phyloP scores from a whole-genome alignment of 345 rosid genomes.

The Hibiscus mutabilis region DNA sequence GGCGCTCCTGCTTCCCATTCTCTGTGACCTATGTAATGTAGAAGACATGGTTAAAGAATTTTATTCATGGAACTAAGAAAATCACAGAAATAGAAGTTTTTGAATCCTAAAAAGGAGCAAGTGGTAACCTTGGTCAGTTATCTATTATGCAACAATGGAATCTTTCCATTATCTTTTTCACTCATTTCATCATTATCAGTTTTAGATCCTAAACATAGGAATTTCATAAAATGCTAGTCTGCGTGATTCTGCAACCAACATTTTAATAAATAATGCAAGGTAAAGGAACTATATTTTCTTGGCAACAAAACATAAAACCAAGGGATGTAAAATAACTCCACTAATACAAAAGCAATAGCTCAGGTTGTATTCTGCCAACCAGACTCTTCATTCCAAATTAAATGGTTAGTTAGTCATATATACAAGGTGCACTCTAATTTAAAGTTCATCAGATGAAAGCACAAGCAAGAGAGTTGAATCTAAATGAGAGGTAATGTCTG shows the following conservation, averaged over 20 bases:
- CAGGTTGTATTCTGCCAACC: neutral
- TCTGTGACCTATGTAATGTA: conserved; percentile 53
- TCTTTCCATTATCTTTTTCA: neutral
- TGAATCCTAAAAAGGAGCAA: neutral
- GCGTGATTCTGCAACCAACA: too few relatives aligned
- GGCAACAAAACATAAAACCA: neutral
- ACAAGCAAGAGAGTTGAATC: neutral
- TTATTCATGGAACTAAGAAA: neutral
- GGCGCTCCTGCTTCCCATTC: conserved; percentile 78
- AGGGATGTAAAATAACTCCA: neutral
- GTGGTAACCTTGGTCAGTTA: neutral
- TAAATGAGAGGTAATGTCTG: neutral
- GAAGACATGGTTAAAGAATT: neutral
- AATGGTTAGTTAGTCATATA: neutral
- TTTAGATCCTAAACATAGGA: too few relatives aligned
- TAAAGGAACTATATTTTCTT: too few relatives aligned
- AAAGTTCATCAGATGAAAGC: neutral
- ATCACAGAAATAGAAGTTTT: neutral
- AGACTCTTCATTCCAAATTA: neutral
- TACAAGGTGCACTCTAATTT: neutral
- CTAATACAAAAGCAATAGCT: neutral
- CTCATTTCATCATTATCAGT: neutral
- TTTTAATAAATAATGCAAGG: too few relatives aligned
- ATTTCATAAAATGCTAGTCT: too few relatives aligned
- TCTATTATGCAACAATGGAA: neutral